phyloP scores from a whole-genome alignment of 1,284 basidiomycete genomes.

The Apiotrichum brassicae region DNA sequence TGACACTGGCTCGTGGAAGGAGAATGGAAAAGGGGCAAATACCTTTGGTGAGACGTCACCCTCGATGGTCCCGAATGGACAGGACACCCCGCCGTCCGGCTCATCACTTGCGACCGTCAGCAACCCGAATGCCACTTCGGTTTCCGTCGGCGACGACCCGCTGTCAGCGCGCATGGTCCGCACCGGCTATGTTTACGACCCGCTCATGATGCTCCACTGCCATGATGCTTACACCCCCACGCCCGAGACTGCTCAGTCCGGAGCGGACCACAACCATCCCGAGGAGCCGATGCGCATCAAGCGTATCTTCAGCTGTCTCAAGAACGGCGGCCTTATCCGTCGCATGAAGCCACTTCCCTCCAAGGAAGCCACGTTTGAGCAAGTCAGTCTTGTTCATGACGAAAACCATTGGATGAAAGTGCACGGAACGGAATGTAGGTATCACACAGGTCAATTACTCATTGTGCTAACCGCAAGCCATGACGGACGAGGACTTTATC shows the following conservation, averaged over 20 bases:
- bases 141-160: neutral
- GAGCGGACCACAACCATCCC: slow-evolving; percentile 57
- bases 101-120: neutral
- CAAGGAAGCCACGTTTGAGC: slow-evolving; percentile 64
- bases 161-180: slow-evolving; percentile 21
- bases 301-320: slow-evolving; percentile 65
- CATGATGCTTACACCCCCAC: slow-evolving; percentile 47
- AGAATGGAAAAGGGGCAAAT: neutral
- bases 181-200: slow-evolving; percentile 80
- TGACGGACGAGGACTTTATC: slow-evolving; percentile 64
- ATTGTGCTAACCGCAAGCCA: slow-evolving; percentile 51
- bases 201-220: slow-evolving; percentile 77
- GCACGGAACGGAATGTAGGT: slow-evolving; percentile 52
- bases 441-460: neutral
- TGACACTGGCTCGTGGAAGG: neutral
- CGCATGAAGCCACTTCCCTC: slow-evolving; percentile 75
- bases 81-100: neutral
- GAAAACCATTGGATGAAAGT: slow-evolving; percentile 88
- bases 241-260: slow-evolving; percentile 26
- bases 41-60: no score
- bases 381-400: slow-evolving; percentile 82
- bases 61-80: slow-evolving; percentile 1
- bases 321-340: slow-evolving; percentile 56
- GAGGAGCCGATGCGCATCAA: slow-evolving; percentile 83
- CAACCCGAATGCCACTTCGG: neutral